Conservation (phyloP, 2,329 filamentous ascomycete genomes). For the Orbilia brochopaga region DNA sequence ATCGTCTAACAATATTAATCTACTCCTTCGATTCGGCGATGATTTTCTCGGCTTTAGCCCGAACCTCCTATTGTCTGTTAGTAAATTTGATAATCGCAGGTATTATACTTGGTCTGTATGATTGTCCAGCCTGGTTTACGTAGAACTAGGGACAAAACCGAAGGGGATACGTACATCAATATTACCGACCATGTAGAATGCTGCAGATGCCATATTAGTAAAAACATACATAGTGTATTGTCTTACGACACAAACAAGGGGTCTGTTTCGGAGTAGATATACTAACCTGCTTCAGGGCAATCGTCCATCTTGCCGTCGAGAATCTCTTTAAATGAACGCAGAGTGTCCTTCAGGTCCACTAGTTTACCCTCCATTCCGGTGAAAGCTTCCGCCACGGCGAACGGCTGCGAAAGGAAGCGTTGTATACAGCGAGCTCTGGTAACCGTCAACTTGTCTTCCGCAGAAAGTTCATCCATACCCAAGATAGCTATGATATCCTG, state of each 20-base stretch:
- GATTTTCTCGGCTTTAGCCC: conserved; percentile 99
- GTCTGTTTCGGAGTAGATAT: conserved; percentile 13
- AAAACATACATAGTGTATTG: neutral
- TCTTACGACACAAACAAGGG: too few species aligned
- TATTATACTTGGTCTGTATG: neutral
- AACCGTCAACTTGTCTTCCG: conserved; percentile 99
- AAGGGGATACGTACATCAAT: conserved; percentile 64
- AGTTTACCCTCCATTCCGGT: conserved; percentile 91
- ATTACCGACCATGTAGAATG: conserved; percentile 97
- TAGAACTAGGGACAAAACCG: neutral
- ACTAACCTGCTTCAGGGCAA: conserved; percentile 79
- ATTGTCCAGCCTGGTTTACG: neutral
- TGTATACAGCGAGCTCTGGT: conserved; percentile 99
- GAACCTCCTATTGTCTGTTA: conserved; percentile 66
- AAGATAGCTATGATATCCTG: conserved; percentile 99
- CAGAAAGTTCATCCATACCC: conserved; percentile 99
- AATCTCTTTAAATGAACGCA: conserved; percentile 95
- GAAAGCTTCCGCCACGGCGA: conserved; percentile 79
- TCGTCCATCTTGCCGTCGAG: conserved; percentile 92
- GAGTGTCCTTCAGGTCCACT: conserved; percentile 98
- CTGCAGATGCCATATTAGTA: conserved; percentile 7
- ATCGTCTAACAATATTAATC: neutral
- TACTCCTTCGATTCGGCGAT: conserved; percentile 70
- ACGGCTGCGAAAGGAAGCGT: conserved; percentile 99
- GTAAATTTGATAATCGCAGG: neutral